phyloP scores from a whole-genome alignment of 2,329 filamentous ascomycete genomes.

The Emydomyces testavorans region DNA sequence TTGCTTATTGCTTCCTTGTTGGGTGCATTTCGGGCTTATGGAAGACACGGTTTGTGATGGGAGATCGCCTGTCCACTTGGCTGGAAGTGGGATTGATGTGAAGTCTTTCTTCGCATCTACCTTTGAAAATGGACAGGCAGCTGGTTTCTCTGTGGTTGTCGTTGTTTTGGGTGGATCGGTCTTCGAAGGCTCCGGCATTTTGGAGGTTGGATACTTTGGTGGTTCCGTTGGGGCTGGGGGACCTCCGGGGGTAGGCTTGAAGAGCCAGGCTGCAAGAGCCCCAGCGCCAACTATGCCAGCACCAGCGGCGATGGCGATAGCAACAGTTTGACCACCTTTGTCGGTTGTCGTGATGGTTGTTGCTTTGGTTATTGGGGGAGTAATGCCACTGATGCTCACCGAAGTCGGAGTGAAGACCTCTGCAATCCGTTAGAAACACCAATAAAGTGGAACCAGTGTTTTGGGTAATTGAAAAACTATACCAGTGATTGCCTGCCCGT shows the following conservation, averaged over 20 bases:
- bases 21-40: slow-evolving; percentile 3
- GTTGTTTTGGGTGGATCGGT: neutral
- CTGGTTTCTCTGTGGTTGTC: neutral
- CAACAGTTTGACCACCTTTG: slow-evolving; percentile 7
- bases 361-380: slow-evolving; percentile 7
- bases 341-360: slow-evolving; percentile 11
- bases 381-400: slow-evolving; percentile 3
- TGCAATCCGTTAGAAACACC: neutral
- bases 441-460: neutral
- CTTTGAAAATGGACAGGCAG: slow-evolving; percentile 4
- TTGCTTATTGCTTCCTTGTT: slow-evolving; percentile 1
- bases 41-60: slow-evolving; percentile 1
- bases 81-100: neutral
- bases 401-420: slow-evolving; percentile 12
- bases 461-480: neutral
- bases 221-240: slow-evolving; percentile 8
- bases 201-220: slow-evolving; percentile 2
- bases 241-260: slow-evolving; percentile 7
- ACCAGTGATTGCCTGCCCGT: slow-evolving; percentile 3
- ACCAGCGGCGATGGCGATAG: slow-evolving; percentile 8
- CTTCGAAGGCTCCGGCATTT: neutral
- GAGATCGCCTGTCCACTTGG: slow-evolving; percentile 7
- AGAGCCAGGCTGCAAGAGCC: slow-evolving; percentile 11
- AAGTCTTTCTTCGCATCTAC: slow-evolving; percentile 1
- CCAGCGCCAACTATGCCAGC: slow-evolving; percentile 10